Evolutionary conservation across 2,329 filamentous ascomycete species (phyloP), one percentile per base, ranked within the genome.

Genomic region (Neurospora sp.): DNA sequence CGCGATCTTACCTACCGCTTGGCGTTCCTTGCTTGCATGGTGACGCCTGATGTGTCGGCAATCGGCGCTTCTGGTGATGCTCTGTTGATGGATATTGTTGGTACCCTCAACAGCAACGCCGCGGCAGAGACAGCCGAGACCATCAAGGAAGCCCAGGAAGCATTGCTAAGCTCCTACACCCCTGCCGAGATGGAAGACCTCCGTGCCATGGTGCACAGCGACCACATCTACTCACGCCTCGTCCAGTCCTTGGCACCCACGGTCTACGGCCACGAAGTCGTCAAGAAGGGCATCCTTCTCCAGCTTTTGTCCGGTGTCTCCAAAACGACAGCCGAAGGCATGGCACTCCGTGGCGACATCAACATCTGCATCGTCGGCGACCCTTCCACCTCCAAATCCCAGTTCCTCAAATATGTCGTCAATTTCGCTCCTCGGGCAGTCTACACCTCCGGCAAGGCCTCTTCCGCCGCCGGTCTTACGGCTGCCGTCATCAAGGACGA

Each of bases 291-390:
- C 38, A 84, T 99, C 33, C 19, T 23, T 1, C 19, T 23, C 19
- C 96, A 99, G 80, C 85, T 99, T 66, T 93, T 99, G 87, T 92
- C 93, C n/a, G 96, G 96, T 83, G 92, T 99, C 2, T 89, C 89
- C 81, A 99, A 99, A 80, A 87, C 88, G 28, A 99, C 96, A 0
- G 87, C 93, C 0, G 96, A 99, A 81, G 95, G 93, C 72, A 97
- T 99, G 93, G 89, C 94, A 73, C 86, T 99, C 62, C 90, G 96
- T 86, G 96, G 96, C 74, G 96, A 99, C 78, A 94, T 99, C 84
- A 99, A 99, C 82, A 97, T 99, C 72, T 99, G 96, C 81, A 92
- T 99, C 75, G 96, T 99, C 70, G 96, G 96, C 71, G 96, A 99
- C 78, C 96, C 96, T 0, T 97, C 92, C 11, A 99, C 96, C 1